Base-by-base conservation (phyloP, 345 rosid genomes). In the Jatropha curcas region DNA sequence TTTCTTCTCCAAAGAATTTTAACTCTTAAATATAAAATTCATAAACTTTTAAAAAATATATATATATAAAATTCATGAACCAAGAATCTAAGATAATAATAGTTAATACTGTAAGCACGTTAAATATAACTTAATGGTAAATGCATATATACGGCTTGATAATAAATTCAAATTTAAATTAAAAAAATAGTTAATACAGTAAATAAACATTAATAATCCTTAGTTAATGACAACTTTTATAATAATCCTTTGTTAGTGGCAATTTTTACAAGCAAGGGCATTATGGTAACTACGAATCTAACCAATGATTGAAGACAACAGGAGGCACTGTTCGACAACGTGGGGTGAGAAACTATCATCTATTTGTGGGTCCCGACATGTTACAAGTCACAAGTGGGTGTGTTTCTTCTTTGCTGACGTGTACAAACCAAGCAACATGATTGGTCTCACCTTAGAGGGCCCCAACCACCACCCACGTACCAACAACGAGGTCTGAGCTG, bases 401-500 rank as follows among this genome's bases (percentile, higher is more conserved):
- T 52, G 71, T 72, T 55, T 71, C 72, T 68, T 51, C 45, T 30
- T 14, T 14, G 81, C 63, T 81, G 89, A 87, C 84, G 83, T 90
- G 96, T 76, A 75, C 24, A 9, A 62, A 81, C 77, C 78, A 13
- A 41, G 77, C 31, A 84, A 84, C 85, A 73, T 93, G 92, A 88
- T 88, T 84, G 92, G 94, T 65, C 76, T 71, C 84, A 78, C 73
- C 80, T 73, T 72, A 53, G 31, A 30, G 56, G 33, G 25, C 71
- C 74, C 60, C n/a, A 22, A 1, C 41, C 25, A 37, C 67, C 60
- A 56, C 8, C 79, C 82, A 56, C 67, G 46, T 28, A 62, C 16
- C 83, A 79, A 81, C 96, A 79, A 84, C 87, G 78, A 69, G 71
- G 71, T 70, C 63, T 83, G 83, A 88, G 92, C 93, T 91, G 94